Evolutionary conservation across 129 eudicot genomes (phyloP), one percentile per base, ranked within the genome.

Genomic region (Gnaphalium uliginosum): DNA sequence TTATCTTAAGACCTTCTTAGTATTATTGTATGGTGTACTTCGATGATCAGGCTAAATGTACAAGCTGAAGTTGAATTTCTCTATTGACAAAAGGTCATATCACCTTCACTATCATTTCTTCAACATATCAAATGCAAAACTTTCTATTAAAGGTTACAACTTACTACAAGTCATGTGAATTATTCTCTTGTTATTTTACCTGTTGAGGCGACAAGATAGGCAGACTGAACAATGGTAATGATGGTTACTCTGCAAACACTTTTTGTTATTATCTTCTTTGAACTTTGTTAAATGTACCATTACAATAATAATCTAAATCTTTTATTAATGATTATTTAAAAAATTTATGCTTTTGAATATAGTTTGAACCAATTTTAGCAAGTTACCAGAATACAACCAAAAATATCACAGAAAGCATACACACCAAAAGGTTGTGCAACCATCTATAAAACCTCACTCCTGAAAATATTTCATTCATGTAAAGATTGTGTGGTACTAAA

Each of bases 361-460:
- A 37, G 46, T 37, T 9, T 37, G 3, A 37, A 37, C 46, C 13
- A 37, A 37, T 8, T 37, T 37, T 8, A 37, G 43, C 43, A 37
- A 37, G 43, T 8, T 1, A 5, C 37, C 37, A 5, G 37, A 33
- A 33, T 33, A 9, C 43, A 37, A 37, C 2, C 11, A 37, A 1
- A 8, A 37, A 37, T 37, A 37, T 37, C 57, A 15, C 19, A 50
- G 21, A 50, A 50, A 23, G 35, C 35, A 60, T 25, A 37, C 30
- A 26, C 66, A 60, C 27, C 66, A 60, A 61, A 62, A 70, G 77
- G 71, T 35, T 32, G 70, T 62, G 77, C 77, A 70, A 25, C 63
- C 43, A 43, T 61, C 66, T 74, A 60, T 37, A 37, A 37, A 37
- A 37, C 66, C 43, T 63, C 62, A 63, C 71, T 58, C 66, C 62